Evolutionary conservation across 495 filamentous ascomycete genomes (phyloP).

Genomic region (Parathielavia appendiculata): DNA sequence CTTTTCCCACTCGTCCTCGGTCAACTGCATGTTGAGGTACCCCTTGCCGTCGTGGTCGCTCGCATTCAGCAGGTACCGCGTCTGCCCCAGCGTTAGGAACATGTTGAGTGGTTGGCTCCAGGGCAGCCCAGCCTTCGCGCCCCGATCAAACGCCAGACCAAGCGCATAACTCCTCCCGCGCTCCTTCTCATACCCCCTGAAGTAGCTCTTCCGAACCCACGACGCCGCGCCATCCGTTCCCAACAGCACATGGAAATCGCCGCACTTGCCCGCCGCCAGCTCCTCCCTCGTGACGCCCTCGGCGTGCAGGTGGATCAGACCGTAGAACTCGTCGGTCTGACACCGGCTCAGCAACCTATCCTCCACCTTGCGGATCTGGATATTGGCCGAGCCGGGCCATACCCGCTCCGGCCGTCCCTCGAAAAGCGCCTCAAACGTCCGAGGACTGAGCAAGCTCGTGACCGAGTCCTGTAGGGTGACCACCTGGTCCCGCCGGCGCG

Average conservation of each 20-base stretch:
- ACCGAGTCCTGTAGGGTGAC: constrained; percentile 35
- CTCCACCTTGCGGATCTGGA: constrained; percentile 40
- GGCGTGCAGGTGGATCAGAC: constrained; percentile 33
- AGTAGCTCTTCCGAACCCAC: constrained; percentile 34
- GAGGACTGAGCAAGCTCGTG: constrained; percentile 29
- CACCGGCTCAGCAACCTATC: constrained; percentile 35
- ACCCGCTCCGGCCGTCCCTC: constrained; percentile 30
- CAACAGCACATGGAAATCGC: constrained; percentile 38
- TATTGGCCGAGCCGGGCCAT: constrained; percentile 35
- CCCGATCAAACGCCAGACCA: constrained; percentile 36
- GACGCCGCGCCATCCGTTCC: constrained; percentile 37
- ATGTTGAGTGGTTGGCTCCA: constrained; percentile 40
- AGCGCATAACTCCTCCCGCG: constrained; percentile 35
- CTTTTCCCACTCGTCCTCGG: constrained; percentile 38
- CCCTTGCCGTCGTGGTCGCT: constrained; percentile 36
- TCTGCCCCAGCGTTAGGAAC: constrained; percentile 38
- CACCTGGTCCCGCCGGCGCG: constrained; percentile 32
- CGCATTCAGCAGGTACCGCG: constrained; percentile 37
- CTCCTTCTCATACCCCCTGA: constrained; percentile 39
- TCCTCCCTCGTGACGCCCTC: constrained; percentile 33
- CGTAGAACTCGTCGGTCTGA: constrained; percentile 31
- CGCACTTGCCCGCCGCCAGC: constrained; percentile 30
- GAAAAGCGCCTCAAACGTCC: constrained; percentile 28
- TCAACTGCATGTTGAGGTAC: constrained; percentile 41
- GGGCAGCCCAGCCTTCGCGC: constrained; percentile 28